These are phyloP conservation scores for Aspergillus carbonarius DNA, from an alignment of 2,329 filamentous ascomycete genomes.

Conservation along the genomic window DNA sequence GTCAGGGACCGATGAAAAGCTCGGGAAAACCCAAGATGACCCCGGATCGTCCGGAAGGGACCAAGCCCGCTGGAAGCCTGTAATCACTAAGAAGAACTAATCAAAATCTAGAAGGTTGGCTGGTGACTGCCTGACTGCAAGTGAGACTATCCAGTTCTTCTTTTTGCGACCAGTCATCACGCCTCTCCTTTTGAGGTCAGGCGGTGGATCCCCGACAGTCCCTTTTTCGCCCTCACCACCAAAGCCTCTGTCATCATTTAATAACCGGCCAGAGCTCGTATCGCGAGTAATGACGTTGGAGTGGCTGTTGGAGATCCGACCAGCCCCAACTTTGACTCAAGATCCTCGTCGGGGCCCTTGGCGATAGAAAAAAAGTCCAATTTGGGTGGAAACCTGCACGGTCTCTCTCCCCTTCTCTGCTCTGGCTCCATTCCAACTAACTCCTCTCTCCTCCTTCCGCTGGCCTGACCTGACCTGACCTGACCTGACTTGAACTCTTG, in stretches of 20 bases:
- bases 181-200: background rate
- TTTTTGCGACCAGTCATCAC: background rate
- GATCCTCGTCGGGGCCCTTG: background rate
- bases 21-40: background rate
- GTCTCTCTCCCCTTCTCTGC: background rate
- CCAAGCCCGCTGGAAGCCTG: background rate
- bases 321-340: background rate
- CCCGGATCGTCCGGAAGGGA: constrained; percentile 10
- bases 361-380: background rate
- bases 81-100: too few species aligned
- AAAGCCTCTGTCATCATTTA: background rate
- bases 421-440: too few species aligned
- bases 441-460: background rate
- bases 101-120: background rate
- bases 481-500: background rate
- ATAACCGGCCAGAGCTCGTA: background rate
- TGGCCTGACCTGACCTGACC: background rate
- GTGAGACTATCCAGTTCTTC: background rate
- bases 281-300: background rate
- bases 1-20: background rate
- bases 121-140: background rate
- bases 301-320: background rate
- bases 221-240: background rate
- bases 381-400: background rate
- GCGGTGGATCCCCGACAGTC: background rate